phyloP scores from a whole-genome alignment of 169 alveolate genomes.

The Neospora caninum region DNA sequence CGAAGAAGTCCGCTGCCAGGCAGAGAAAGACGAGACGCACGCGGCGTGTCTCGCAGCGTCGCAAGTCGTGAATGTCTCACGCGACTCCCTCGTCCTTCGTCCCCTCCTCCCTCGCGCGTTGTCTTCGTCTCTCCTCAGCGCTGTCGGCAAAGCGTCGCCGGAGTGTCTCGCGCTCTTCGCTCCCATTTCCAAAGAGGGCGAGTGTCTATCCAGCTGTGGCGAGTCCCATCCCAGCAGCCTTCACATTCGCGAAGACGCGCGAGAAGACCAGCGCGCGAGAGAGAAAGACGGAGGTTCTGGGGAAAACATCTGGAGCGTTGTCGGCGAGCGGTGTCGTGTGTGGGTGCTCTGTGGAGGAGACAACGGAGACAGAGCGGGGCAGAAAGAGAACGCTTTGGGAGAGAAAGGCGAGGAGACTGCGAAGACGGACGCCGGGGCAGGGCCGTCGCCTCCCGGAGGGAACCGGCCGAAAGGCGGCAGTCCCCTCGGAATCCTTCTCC shows the following conservation, averaged over 20 bases:
- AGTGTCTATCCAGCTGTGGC: too few relatives aligned
- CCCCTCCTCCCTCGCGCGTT: too few relatives aligned
- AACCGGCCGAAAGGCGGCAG: too few relatives aligned
- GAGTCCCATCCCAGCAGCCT: too few relatives aligned
- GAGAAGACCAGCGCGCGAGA: not conserved
- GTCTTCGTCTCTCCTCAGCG: too few relatives aligned
- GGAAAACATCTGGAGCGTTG: not conserved
- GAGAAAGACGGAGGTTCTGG: not conserved
- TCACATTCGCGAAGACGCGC: not conserved
- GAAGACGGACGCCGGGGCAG: not conserved
- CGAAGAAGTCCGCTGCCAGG: not conserved
- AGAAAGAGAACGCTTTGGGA: not conserved
- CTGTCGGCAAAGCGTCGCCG: too few relatives aligned
- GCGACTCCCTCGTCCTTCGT: too few relatives aligned
- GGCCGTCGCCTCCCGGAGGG: too few relatives aligned
- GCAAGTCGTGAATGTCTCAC: not conserved
- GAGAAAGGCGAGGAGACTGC: not conserved
- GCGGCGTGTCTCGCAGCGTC: not conserved
- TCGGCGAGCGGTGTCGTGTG: not conserved
- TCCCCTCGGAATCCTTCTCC: not conserved
- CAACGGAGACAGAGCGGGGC: not conserved
- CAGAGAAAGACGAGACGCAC: not conserved
- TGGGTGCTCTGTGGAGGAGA: not conserved
- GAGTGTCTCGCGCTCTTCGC: too few relatives aligned
- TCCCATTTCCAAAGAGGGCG: too few relatives aligned